These are phyloP conservation scores for Symbiodinium pilosum DNA, from an alignment of 73 alveolate genomes.

Conservation along the genomic window DNA sequence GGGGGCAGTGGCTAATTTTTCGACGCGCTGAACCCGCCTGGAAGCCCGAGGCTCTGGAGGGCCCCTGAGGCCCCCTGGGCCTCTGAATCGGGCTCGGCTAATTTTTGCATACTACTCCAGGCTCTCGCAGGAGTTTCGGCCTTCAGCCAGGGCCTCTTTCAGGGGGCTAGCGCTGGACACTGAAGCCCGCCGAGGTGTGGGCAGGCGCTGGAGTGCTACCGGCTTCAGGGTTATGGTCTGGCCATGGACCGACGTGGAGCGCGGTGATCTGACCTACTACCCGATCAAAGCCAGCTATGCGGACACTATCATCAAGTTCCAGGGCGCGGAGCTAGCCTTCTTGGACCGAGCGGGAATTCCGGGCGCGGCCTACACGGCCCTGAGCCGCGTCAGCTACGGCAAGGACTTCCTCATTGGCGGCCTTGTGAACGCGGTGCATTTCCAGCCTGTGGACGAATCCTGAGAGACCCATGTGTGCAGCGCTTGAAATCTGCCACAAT, in stretches of 20 bases:
- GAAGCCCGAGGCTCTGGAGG: no score
- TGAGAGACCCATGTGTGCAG: background rate
- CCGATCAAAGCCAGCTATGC: slow-evolving; percentile 10
- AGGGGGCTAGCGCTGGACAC: no score
- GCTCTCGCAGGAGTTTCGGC: no score
- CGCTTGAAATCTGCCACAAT: no score
- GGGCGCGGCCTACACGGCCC: background rate
- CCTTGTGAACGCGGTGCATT: background rate
- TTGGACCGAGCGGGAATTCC: background rate
- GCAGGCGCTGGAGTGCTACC: no score
- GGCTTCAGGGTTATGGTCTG: background rate
- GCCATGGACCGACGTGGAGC: background rate
- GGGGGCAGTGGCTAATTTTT: no score
- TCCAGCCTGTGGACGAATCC: background rate
- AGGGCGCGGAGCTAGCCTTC: slow-evolving; percentile 9
- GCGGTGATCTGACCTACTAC: background rate
- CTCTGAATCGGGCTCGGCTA: no score
- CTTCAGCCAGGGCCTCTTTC: no score
- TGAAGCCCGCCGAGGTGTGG: no score
- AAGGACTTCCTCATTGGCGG: background rate
- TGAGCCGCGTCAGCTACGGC: background rate
- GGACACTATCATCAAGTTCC: background rate
- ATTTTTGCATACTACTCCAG: no score
- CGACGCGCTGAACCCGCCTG: no score
- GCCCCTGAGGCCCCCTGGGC: no score